phyloP scores from a whole-genome alignment of 2,329 filamentous ascomycete genomes.

The Fonsecaea nubica region DNA sequence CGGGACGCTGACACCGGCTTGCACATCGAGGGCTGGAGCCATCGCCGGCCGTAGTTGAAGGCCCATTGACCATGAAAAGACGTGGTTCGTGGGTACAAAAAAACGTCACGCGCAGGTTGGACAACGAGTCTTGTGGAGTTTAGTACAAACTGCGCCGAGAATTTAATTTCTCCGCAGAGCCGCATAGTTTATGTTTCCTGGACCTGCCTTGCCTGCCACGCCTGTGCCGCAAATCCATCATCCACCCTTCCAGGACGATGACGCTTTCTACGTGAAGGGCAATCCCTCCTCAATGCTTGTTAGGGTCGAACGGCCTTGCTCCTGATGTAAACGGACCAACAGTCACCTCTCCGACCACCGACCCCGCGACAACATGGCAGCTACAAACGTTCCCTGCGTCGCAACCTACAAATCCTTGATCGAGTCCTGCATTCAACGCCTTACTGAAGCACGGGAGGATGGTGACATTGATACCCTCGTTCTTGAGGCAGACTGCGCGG shows the following conservation, averaged over 20 bases:
- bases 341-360: background rate
- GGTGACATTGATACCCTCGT: constrained; percentile 26
- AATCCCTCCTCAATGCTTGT: background rate
- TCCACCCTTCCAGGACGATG: background rate
- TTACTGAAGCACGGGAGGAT: constrained; percentile 27
- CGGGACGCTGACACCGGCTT: constrained; percentile 39
- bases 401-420: constrained; percentile 34
- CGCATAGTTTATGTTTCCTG: background rate
- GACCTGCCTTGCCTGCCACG: background rate
- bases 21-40: constrained; percentile 58
- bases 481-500: constrained; percentile 33
- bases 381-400: constrained; percentile 33
- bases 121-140: constrained; percentile 10
- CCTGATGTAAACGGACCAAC: constrained; percentile 8
- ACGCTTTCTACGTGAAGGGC: constrained; percentile 6
- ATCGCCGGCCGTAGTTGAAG: constrained; percentile 60
- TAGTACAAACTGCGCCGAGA: constrained; percentile 3
- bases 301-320: too few relatives aligned
- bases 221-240: background rate
- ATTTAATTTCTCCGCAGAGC: constrained; percentile 22
- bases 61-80: constrained; percentile 22
- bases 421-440: constrained; percentile 24
- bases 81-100: background rate
- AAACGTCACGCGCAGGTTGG: constrained; percentile 7
- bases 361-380: constrained; percentile 28